Base-by-base conservation (phyloP, 176 grass and related monocot species). In the Zoysia japonica region DNA sequence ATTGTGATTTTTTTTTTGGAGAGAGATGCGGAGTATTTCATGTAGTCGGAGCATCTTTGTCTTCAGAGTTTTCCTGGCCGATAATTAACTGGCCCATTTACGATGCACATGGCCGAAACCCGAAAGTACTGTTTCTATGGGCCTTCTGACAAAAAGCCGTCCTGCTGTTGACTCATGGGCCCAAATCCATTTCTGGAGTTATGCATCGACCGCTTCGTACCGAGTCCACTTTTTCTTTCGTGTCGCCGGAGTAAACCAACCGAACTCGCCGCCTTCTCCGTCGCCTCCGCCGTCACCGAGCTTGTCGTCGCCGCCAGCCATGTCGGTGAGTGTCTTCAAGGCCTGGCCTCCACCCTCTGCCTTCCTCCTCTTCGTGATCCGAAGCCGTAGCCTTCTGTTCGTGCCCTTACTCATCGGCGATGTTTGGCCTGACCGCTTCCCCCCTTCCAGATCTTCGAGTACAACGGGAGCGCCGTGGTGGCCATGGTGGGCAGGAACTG, bases 401-500 rank as follows among this genome's bases (percentile, higher is more conserved):
- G 14, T 0, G 65, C 35, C 15, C 60, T 40, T 39, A 56, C 57
- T 69, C 66, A 78, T 87, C 63, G 14, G 13, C 28, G 54, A 15
- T 52, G 72, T 13, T 7, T 66, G 10, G 1, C 43, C 38, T 57
- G 20, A 36, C 43, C 48, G 9, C 39, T 47, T 28, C 28, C 2
- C 1, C n/a, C 54, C 2, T n/a, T 55, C 47, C 67, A 97, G 93
- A 97, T 91, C 81, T 97, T 97, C 83, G 93, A 97, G 83, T 97
- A 97, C 90, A 97, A 97, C 69, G 93, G 93, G 61, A 92, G 90
- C 82, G 93, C 93, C 80, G 66, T 96, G 71, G 93, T 92, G 55
- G 93, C 90, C 39, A 97, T 97, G 93, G 90, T 97, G 60, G 93
- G 93, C 8, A 88, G 86, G 90, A 92, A 96, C 78, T 96, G 93